Base-by-base conservation (phyloP, 805 yeast species). In the Schwanniomyces yamadae region DNA sequence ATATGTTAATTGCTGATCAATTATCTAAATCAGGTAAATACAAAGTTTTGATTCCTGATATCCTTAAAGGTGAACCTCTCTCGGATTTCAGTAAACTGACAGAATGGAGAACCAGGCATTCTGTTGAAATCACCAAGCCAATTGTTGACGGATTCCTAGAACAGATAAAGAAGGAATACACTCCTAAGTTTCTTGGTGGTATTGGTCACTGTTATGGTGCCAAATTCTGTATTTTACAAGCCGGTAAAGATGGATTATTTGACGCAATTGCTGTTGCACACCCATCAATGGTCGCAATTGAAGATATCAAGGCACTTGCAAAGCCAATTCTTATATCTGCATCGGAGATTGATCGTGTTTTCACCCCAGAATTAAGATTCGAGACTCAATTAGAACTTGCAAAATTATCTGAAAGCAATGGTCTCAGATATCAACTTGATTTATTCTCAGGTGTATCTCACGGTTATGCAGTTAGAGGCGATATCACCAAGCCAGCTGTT, bases 401-500 rank as follows among this genome's bases (percentile, higher is more conserved):
- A 5, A 27, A 32, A 14, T 31, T 31, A 61, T 41, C 33, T 16
- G 28, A 61, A 39, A 75, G 74, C 45, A 70, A 69, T 35, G 70
- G 69, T 36, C 76, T 75, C 23, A 66, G 66, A 27, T 87, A 73
- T 61, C 78, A 75, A 58, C 44, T 80, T 12, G 76, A 78, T 37
- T 50, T 84, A 28, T 81, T 75, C 56, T 53, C 79, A 20, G 82
- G 82, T 37, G 81, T 75, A 15, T 23, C 54, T 4, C 96, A 89
- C 56, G 96, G 96, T 1, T 88, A 69, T 57, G 76, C 91, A 12
- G 78, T 75, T 25, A 82, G 84, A 61, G 95, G 93, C 37, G 93
- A 87, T 55, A 42, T 71, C 19, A 45, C 63, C 6, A 61, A 65
- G 39, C 80, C 81, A 13, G 55, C 45, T 13, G 74, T 73, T 38